Base-by-base conservation (phyloP, 495 filamentous ascomycete species). In the Tuber indicum region DNA sequence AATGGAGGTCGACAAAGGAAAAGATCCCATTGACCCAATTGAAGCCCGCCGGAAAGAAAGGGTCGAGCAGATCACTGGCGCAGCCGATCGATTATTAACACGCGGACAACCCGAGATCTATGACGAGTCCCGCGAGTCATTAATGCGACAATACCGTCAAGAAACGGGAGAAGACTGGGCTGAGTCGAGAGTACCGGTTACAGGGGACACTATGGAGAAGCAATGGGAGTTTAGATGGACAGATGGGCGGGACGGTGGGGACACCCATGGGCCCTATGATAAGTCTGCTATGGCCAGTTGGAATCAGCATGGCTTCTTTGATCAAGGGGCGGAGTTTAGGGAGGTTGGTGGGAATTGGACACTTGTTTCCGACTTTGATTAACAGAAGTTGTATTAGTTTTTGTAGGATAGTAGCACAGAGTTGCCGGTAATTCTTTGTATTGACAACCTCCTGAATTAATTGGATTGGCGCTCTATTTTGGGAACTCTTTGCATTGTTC, bases 151-250 rank as follows among this genome's bases (percentile, higher is more conserved):
- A 82, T 98, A 93, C 81, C 87, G 88, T 43, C 89, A 89, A n/a
- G 95, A 98, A 82, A 93, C 93, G 0, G 96, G 94, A 8, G 94
- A 98, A 79, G 89, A 90, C 12, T 99, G 96, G 94, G 88, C 92
- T n/a, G 92, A 96, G 76, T 88, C 88, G 26, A 77, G 81, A 45
- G 47, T 43, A 43, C 62, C 69, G 47, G 44, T 52, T 23, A 83
- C 82, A 8, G 77, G 69, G 44, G 76, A 78, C 23, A 71, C 74
- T 23, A 78, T 70, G 12, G 77, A 84, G 26, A 84, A 82, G 19
- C 81, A 79, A 23, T 99, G 95, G 95, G 92, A 98, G 84, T 98
- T 92, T 82, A 86, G 93, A 43, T 98, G 96, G 96, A 90, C 89
- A 21, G 94, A 97, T 81, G 93, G 91, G 66, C 87, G 93, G n/a